Evolutionary conservation across 768 basidiomycete genomes (phyloP), one percentile per base, ranked within the genome.

Genomic region (Tubosaeta brunneosetosa): DNA sequence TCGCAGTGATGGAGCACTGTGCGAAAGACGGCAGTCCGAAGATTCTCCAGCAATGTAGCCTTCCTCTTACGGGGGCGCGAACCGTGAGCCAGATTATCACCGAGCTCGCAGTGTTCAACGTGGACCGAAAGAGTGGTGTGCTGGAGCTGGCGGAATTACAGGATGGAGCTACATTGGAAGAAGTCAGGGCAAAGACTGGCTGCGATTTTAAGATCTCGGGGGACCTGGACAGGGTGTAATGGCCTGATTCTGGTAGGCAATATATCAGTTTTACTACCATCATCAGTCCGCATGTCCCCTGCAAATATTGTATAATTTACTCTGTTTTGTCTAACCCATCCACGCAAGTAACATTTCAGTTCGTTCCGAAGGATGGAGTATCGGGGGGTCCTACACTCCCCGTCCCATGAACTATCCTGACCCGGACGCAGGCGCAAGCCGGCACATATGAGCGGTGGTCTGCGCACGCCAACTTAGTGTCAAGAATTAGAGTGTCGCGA

Each of bases 61-160:
- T 97, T 43, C 94, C 94, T 14, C 74, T 94, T 42, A 97, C 94
- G 0, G 94, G 94, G 14, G 91, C 91, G 17, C 77, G 86, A 36
- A 79, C 88, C 29, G 91, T 97, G 55, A 92, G 90, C 73, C 84
- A 84, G 54, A 94, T 97, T 64, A 84, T 97, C 71, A 97, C 94
- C 1, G 94, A 97, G 63, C 80, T 97, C 19, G 87, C 84, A 16
- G 92, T 93, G 29, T 97, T 97, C 69, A 78, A 88, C 44, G 90
- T 97, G 34, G 88, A 97, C 71, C 78, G 93, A 42, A 71, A 71
- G 47, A 80, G 76, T 40, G 90, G 92, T 14, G 76, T 75, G 59
- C 74, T 97, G 69, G 81, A 79, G 48, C 73, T 97, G 64, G 82
- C 77, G 42, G 94, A 97, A 68, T 61, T 94, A 42, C 91, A 90